A percentile compares a stretch with the other conserved stretches of the same genome.
These are phyloP conservation scores for Amaranthus cruentus DNA, from an alignment of 148 eudicot genomes.

Conservation along the genomic window DNA sequence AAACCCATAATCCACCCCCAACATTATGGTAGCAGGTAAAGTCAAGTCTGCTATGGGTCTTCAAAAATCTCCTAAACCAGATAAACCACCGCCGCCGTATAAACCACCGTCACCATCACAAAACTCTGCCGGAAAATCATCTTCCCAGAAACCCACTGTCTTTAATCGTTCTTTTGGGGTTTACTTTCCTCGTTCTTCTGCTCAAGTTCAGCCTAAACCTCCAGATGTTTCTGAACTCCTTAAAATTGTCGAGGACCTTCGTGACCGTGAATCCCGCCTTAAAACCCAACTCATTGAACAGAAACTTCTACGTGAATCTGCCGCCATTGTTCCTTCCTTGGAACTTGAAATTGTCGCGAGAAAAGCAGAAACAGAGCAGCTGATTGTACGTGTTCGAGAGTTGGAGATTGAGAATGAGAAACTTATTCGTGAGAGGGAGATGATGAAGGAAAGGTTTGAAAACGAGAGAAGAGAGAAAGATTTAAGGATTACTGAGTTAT, in stretches of 20 bases:
- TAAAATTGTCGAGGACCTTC: constrained; percentile 60
- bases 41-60: constrained; percentile 65
- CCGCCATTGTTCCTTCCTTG: constrained; percentile 58
- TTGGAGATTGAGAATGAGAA: constrained; percentile 52
- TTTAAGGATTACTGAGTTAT: constrained; percentile 27
- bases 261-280: constrained; percentile 62
- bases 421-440: constrained; percentile 47
- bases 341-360: constrained; percentile 52
- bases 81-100: constrained; percentile 29
- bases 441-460: constrained; percentile 29
- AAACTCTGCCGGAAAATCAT: constrained; percentile 12
- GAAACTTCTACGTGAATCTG: constrained; percentile 63
- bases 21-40: constrained; percentile 69
- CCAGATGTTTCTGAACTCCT: constrained; percentile 70
- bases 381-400: constrained; percentile 29
- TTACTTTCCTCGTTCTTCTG: constrained; percentile 76
- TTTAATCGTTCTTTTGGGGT: constrained; percentile 76
- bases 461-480: constrained; percentile 43
- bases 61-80: constrained; percentile 42
- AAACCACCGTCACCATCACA: constrained; percentile 34
- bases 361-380: constrained; percentile 27
- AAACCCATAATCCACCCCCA: too few relatives aligned
- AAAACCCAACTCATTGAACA: constrained; percentile 63
- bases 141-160: constrained; percentile 31
- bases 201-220: constrained; percentile 87